Conservation (phyloP, 257 asterid genomes). For the Misopates orontium region DNA sequence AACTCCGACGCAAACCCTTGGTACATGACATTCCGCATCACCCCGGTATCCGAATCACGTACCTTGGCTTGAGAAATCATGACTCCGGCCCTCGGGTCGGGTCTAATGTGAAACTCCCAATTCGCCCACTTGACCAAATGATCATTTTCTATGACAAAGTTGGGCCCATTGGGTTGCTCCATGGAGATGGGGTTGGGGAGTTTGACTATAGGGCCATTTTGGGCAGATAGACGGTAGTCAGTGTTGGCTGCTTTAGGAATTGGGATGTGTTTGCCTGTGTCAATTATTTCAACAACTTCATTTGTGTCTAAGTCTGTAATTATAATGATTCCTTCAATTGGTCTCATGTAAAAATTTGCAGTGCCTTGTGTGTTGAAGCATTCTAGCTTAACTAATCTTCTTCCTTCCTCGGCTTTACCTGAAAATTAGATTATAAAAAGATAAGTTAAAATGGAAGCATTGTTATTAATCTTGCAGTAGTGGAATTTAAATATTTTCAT, state of each 20-base stretch:
- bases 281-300: conserved; percentile 48
- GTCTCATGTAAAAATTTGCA: conserved; percentile 83
- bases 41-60: conserved; percentile 63
- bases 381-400: conserved; percentile 54
- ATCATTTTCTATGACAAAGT: conserved; percentile 62
- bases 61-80: conserved; percentile 64
- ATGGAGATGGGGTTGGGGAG: conserved; percentile 59
- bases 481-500: too few species aligned
- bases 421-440: not conserved
- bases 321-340: conserved; percentile 63
- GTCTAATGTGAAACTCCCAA: conserved; percentile 90
- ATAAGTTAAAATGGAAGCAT: too few species aligned
- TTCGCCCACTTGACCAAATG: conserved; percentile 91
- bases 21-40: conserved; percentile 75
- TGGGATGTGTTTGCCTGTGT: conserved; percentile 60
- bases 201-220: conserved; percentile 40
- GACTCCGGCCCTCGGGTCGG: conserved; percentile 93
- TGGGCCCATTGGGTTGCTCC: conserved; percentile 97
- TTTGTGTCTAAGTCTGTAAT: conserved; percentile 54
- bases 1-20: conserved; percentile 82
- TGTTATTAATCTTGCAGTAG: too few species aligned
- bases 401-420: conserved; percentile 68
- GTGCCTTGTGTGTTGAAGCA: conserved; percentile 59
- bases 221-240: conserved; percentile 43
- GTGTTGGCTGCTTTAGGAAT: conserved; percentile 61